A percentile compares a stretch with the other conserved stretches of the same genome.
These are phyloP conservation scores for Scleromitrula shiraiana DNA, from an alignment of 2,329 filamentous ascomycete species.

Conservation along the genomic window DNA sequence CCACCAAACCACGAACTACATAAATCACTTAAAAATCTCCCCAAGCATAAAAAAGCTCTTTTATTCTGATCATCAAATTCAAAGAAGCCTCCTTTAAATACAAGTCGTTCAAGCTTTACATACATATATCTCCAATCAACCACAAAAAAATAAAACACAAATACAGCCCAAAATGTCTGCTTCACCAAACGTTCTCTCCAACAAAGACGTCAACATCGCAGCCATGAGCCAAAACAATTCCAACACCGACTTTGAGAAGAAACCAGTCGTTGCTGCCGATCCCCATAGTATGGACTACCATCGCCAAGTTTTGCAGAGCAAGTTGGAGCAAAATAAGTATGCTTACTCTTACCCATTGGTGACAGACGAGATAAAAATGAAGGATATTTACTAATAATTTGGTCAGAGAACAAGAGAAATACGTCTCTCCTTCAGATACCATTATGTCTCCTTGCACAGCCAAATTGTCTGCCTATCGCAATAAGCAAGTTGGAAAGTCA, in stretches of 20 bases:
- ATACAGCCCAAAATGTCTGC: slow-evolving; percentile 40
- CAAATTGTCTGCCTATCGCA: slow-evolving; percentile 74
- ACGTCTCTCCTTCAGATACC: slow-evolving; percentile 78
- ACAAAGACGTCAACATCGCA: slow-evolving; percentile 57
- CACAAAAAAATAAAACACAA: slow-evolving; percentile 6
- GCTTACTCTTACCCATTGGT: no score
- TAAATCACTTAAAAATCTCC: slow-evolving; percentile 3
- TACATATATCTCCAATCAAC: background rate
- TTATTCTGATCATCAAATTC: background rate
- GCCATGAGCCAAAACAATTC: slow-evolving; percentile 27
- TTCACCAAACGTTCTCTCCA: slow-evolving; percentile 45
- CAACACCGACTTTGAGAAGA: slow-evolving; percentile 18
- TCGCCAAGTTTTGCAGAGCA: slow-evolving; percentile 64
- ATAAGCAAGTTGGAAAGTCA: slow-evolving; percentile 67
- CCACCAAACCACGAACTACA: background rate
- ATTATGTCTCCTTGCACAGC: slow-evolving; percentile 83
- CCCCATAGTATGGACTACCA: slow-evolving; percentile 70
- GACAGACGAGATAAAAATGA: no score
- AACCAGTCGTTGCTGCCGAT: slow-evolving; percentile 21
- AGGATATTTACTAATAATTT: no score
- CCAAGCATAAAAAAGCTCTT: background rate
- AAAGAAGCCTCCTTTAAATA: background rate
- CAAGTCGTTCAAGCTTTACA: background rate
- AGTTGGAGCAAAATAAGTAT: slow-evolving; percentile 60
- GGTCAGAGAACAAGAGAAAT: slow-evolving; percentile 33